phyloP scores from a whole-genome alignment of 805 yeast species.

The Yarrowia yakushimensis region DNA sequence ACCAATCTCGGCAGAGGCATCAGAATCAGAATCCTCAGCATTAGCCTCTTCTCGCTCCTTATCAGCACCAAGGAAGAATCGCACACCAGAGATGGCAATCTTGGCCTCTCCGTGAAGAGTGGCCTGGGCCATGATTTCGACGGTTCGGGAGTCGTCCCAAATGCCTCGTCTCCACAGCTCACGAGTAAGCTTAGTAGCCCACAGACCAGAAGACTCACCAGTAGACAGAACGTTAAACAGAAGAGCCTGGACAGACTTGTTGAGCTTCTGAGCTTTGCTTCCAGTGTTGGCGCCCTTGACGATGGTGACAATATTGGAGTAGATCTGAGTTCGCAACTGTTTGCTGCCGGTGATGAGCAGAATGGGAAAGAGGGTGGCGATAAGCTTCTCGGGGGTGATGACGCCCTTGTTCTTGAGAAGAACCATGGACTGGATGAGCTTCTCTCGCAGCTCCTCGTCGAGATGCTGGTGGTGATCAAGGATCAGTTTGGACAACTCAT shows the following conservation, averaged over 20 bases:
- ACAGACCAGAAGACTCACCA: slow-evolving; percentile 77
- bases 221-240: slow-evolving; percentile 82
- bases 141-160: slow-evolving; percentile 96
- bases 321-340: slow-evolving; percentile 76
- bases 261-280: slow-evolving; percentile 84
- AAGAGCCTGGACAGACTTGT: slow-evolving; percentile 86
- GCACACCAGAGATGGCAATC: slow-evolving; percentile 84
- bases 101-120: slow-evolving; percentile 77
- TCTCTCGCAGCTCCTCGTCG: slow-evolving; percentile 83
- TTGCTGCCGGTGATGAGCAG: slow-evolving; percentile 68
- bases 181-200: slow-evolving; percentile 94
- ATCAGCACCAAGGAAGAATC: slow-evolving; percentile 92
- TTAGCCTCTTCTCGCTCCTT: slow-evolving; percentile 83
- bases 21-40: slow-evolving; percentile 56
- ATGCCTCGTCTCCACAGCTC: slow-evolving; percentile 97
- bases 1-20: slow-evolving; percentile 52
- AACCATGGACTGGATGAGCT: slow-evolving; percentile 81
- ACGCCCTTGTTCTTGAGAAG: slow-evolving; percentile 86
- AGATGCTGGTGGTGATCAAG: slow-evolving; percentile 74
- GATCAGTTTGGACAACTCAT: slow-evolving; percentile 67
- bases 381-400: slow-evolving; percentile 71
- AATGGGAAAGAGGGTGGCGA: slow-evolving; percentile 86
- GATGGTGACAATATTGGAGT: slow-evolving; percentile 70
- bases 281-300: slow-evolving; percentile 82
- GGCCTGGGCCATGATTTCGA: slow-evolving; percentile 97